Evolutionary conservation across 176 grass and related monocot species (phyloP).

Genomic region (Zoysia japonica): DNA sequence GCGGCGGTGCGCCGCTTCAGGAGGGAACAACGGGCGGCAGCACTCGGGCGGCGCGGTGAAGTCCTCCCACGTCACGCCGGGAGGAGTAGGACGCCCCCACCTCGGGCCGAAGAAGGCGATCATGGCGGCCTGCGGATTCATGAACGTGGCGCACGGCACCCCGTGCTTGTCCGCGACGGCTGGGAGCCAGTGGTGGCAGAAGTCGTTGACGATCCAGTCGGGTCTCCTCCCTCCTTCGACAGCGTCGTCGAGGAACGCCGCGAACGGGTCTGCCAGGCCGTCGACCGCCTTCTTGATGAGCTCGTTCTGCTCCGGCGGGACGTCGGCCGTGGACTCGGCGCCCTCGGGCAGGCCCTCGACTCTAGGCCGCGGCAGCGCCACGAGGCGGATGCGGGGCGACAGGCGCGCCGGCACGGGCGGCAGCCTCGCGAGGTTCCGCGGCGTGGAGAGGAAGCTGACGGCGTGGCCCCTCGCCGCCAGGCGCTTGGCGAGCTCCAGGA

Average conservation of each 20-base stretch:
- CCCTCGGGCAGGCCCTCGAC: constrained; percentile 20
- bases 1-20: constrained; percentile 22
- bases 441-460: constrained; percentile 58
- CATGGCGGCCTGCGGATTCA: not conserved
- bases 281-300: constrained; percentile 56
- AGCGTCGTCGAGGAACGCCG: not conserved
- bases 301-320: constrained; percentile 24
- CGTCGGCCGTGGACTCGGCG: constrained; percentile 56
- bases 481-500: constrained; percentile 43
- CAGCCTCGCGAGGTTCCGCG: constrained; percentile 53
- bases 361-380: constrained; percentile 24
- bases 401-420: constrained; percentile 22
- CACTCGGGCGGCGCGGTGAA: constrained; percentile 45
- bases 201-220: constrained; percentile 55
- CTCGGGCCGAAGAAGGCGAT: constrained; percentile 39
- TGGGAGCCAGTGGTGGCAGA: constrained; percentile 35
- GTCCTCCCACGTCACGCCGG: not conserved
- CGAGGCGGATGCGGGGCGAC: constrained; percentile 15
- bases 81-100: not conserved
- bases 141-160: constrained; percentile 41
- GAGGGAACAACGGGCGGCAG: constrained; percentile 31
- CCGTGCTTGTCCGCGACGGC: constrained; percentile 23
- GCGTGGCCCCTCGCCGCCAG: constrained; percentile 44
- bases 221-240: not conserved
- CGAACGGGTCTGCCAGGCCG: constrained; percentile 38